Percentiles rank a stretch among this genome's conserved stretches.
phyloP scores from a whole-genome alignment of 2,329 filamentous ascomycete species.

The Alternaria triticina region DNA sequence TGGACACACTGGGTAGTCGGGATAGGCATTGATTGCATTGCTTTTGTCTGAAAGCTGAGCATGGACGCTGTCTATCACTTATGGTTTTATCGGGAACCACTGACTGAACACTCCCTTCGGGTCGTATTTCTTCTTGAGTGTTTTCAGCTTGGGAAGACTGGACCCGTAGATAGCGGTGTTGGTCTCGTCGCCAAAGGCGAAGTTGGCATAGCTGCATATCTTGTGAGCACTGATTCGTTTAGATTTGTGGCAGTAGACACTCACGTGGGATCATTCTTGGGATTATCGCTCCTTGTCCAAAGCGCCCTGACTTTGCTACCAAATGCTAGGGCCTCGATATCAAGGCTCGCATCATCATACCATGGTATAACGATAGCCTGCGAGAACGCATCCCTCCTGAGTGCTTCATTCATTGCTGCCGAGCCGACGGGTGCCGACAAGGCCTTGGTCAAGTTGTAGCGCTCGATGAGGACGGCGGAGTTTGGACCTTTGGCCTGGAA shows the following conservation, averaged over 20 bases:
- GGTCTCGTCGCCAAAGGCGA: constrained; percentile 34
- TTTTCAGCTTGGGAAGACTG: constrained; percentile 23
- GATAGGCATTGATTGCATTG: background rate
- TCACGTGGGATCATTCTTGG: constrained; percentile 28
- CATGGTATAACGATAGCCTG: constrained; percentile 50
- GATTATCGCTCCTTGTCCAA: constrained; percentile 24
- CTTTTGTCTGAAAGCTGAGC: background rate
- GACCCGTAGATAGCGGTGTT: constrained; percentile 31
- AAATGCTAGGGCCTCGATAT: constrained; percentile 45
- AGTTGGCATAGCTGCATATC: constrained; percentile 34
- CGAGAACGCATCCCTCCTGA: constrained; percentile 41
- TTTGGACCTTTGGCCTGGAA: constrained; percentile 48
- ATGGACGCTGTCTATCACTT: no score
- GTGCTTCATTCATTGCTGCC: constrained; percentile 38
- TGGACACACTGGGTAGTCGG: background rate
- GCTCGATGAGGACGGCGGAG: constrained; percentile 42
- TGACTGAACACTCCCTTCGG: constrained; percentile 31
- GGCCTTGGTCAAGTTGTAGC: constrained; percentile 48
- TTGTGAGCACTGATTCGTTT: background rate
- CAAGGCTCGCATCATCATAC: constrained; percentile 48
- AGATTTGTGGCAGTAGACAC: background rate
- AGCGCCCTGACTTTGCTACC: constrained; percentile 40
- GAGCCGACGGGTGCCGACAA: constrained; percentile 19
- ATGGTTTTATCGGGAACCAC: constrained; percentile 34
- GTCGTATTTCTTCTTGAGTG: constrained; percentile 36